These are phyloP conservation scores for Allomyces macrogynus DNA, from an alignment of 192 early-diverging fungal genomes.

Conservation along the genomic window DNA sequence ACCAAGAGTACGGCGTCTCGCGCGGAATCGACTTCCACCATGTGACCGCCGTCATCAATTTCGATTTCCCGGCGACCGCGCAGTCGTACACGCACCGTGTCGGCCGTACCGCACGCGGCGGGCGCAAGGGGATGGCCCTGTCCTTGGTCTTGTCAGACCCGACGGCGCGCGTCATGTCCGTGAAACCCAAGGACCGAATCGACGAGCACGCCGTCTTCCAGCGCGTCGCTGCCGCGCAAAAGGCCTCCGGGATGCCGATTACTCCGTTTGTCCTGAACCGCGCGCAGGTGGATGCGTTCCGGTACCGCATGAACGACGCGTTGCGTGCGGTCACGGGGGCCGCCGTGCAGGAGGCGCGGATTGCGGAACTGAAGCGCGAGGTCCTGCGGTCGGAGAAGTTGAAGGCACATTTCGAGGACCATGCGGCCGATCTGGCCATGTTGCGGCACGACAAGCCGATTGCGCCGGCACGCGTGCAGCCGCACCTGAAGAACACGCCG, in stretches of 20 bases:
- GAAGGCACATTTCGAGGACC: slow-evolving; percentile 91
- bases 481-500: slow-evolving; percentile 84
- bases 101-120: slow-evolving; percentile 85
- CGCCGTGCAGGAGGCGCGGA: slow-evolving; percentile 67
- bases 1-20: slow-evolving; percentile 74
- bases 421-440: slow-evolving; percentile 75
- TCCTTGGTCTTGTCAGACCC: slow-evolving; percentile 55
- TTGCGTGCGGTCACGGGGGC: slow-evolving; percentile 50
- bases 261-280: slow-evolving; percentile 72
- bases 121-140: slow-evolving; percentile 68
- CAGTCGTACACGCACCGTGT: slow-evolving; percentile 82
- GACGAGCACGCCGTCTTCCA: slow-evolving; percentile 35
- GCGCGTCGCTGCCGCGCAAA: slow-evolving; percentile 53
- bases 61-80: slow-evolving; percentile 76
- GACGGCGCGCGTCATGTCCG: slow-evolving; percentile 3
- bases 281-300: slow-evolving; percentile 72
- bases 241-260: slow-evolving; percentile 24
- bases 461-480: slow-evolving; percentile 58
- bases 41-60: slow-evolving; percentile 87
- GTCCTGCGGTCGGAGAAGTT: slow-evolving; percentile 90
- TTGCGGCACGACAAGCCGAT: slow-evolving; percentile 78
- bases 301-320: slow-evolving; percentile 76
- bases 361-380: slow-evolving; percentile 89
- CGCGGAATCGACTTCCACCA: slow-evolving; percentile 91
- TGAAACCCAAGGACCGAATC: slow-evolving; percentile 20